phyloP scores from a whole-genome alignment of 192 early-diverging fungal species.

The Geranomyces michiganensis region DNA sequence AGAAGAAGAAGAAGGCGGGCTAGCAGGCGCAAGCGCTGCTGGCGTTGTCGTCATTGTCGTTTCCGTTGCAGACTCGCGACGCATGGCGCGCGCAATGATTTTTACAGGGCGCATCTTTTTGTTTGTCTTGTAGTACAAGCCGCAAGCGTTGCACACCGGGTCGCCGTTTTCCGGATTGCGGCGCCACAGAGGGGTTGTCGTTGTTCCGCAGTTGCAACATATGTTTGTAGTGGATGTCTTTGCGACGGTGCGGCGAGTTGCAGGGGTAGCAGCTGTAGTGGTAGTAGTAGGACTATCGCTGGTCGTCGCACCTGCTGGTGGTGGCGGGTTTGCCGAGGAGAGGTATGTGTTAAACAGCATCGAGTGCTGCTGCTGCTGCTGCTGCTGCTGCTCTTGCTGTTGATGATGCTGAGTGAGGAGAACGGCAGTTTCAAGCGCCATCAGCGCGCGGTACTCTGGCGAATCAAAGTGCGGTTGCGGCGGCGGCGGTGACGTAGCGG shows the following conservation, averaged over 20 bases:
- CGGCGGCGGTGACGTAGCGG: too few species aligned
- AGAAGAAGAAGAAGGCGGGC: too few species aligned
- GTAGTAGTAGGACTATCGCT: neutral
- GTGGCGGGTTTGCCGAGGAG: neutral
- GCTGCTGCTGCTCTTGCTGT: too few species aligned
- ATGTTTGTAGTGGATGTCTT: slow-evolving; percentile 2
- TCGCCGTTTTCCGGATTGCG: slow-evolving; percentile 72
- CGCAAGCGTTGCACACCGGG: slow-evolving; percentile 84
- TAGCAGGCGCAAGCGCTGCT: too few species aligned
- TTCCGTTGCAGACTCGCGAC: neutral
- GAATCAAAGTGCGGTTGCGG: too few species aligned
- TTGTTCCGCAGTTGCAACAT: slow-evolving; percentile 78
- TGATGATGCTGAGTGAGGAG: too few species aligned
- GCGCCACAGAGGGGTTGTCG: slow-evolving; percentile 78
- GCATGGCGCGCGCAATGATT: slow-evolving; percentile 30
- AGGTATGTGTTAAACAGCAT: neutral
- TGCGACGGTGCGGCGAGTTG: neutral
- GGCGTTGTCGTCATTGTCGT: too few species aligned
- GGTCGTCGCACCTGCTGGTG: neutral
- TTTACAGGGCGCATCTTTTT: slow-evolving; percentile 67
- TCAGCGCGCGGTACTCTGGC: too few species aligned
- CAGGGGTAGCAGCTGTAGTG: neutral
- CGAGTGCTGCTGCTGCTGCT: neutral
- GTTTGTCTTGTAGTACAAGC: slow-evolving; percentile 82
- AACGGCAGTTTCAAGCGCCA: too few species aligned